Conservation (phyloP, 139 green algal genomes). For the Tetradesmus obliquus region DNA sequence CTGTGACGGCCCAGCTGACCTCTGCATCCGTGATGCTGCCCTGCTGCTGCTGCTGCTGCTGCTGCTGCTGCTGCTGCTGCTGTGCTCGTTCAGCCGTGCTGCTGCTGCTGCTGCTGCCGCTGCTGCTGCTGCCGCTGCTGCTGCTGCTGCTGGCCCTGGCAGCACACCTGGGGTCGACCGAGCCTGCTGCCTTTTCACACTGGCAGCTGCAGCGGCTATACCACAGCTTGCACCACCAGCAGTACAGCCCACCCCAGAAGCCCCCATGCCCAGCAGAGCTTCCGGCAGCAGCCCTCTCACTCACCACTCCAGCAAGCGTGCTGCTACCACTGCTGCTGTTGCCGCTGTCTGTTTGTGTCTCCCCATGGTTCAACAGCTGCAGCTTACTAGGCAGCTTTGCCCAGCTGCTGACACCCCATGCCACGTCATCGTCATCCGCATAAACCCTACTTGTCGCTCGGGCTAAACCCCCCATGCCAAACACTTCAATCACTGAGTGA, state of each 20-base stretch:
- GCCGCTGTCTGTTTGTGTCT: not conserved
- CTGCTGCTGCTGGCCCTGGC: not conserved
- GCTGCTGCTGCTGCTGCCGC: no score
- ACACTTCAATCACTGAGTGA: slow-evolving; percentile 38
- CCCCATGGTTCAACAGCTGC: not conserved
- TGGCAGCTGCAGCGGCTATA: not conserved
- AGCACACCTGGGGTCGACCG: not conserved
- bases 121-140: not conserved
- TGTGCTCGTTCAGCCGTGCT: no score
- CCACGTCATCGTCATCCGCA: slow-evolving; percentile 17
- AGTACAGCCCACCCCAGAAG: not conserved
- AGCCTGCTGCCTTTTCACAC: not conserved
- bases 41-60: not conserved
- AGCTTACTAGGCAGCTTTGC: not conserved
- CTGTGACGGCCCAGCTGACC: not conserved
- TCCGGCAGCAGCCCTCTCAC: not conserved
- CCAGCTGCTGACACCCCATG: slow-evolving; percentile 33
- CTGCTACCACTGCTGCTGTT: not conserved
- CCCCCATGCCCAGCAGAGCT: not conserved
- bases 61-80: not conserved
- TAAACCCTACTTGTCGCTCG: slow-evolving; percentile 26
- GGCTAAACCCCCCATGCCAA: slow-evolving; percentile 25
- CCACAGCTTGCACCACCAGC: slow-evolving; percentile 27
- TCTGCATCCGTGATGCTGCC: not conserved
- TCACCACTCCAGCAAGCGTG: not conserved